Base-by-base conservation (phyloP, 2,329 filamentous ascomycete species). In the Teratosphaeria viscida region DNA sequence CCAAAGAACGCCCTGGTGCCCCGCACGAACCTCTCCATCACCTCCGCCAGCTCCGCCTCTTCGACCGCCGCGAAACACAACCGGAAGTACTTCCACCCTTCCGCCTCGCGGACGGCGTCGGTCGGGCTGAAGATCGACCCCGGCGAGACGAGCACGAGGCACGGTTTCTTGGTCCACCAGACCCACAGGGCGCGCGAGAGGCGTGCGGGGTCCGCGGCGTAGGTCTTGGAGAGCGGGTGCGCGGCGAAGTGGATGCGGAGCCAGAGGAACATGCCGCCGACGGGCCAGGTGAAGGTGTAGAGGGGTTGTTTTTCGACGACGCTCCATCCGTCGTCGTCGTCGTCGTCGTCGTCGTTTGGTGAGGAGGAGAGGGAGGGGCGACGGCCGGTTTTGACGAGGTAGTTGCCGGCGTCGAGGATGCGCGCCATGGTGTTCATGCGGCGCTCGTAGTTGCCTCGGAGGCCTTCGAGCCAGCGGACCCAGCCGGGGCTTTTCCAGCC, bases 241-340 rank as follows among this genome's bases (percentile, higher is more conserved):
- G 79, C 77, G 58, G 87, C 82, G 66, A 91, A 87, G 70, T 85
- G 80, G 62, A 94, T 75, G 59, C 83, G 81, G 3, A 95, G 68
- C 92, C 92, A 96, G 59, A 95, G 75, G 73, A 96, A 96, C 91
- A 96, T 96, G 70, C 92, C 92, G 39, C 86, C 92, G 32, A 88
- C 57, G 0, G 92, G 91, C 81, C 88, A 90, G 65, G 82, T 75
- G 70, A 95, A 96, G 54, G 85, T 83, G 73, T 86, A 89, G 65
- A 95, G 81, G 61, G 81, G 80, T 0, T 83, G 87, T 75, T 88
- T 91, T 68, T 86, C 85, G 54, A 95, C 81, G 61, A 92, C 81
- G 61, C 86, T 82, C 86, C 89, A 94, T 60, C 88, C 87, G 49
- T 81, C 75, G 23, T 78, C 75, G n/a, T 19, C 19, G 1, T 19